Conservation (phyloP, 768 basidiomycete species). For the Rhizopogon vulgaris region DNA sequence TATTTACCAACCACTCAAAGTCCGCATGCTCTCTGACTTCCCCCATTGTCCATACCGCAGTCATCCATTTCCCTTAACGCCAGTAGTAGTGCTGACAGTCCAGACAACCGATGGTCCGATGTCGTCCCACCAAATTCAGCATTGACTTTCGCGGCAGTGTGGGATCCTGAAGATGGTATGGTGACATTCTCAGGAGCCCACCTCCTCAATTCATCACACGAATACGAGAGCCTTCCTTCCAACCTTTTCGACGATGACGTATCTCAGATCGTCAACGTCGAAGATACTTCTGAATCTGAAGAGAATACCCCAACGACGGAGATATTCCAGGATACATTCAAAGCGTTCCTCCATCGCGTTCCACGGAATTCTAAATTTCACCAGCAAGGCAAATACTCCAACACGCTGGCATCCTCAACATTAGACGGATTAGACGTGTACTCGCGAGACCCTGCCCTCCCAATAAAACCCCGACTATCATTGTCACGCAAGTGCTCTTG, state of each 20-base stretch:
- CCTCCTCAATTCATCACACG: slow-evolving; percentile 28
- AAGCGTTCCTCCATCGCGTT: slow-evolving; percentile 18
- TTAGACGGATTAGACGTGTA: slow-evolving; percentile 25
- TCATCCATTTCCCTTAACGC: slow-evolving; percentile 19
- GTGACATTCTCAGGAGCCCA: slow-evolving; percentile 50
- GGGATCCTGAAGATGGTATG: slow-evolving; percentile 52
- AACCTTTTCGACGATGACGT: slow-evolving; percentile 15
- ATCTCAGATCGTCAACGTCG: slow-evolving; percentile 8
- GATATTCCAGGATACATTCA: slow-evolving; percentile 24
- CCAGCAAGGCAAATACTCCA: slow-evolving; percentile 6
- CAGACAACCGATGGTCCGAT: slow-evolving; percentile 47
- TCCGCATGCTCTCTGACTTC: not conserved
- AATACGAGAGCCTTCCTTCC: slow-evolving; percentile 9
- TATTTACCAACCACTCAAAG: not conserved
- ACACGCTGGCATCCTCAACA: slow-evolving; percentile 25
- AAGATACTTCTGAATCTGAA: slow-evolving; percentile 9
- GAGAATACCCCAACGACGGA: slow-evolving; percentile 16
- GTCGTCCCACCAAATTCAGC: slow-evolving; percentile 50
- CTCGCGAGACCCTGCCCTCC: slow-evolving; percentile 16
- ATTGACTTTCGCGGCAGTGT: slow-evolving; percentile 54
- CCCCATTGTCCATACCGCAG: slow-evolving; percentile 3
- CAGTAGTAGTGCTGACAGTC: slow-evolving; percentile 5
- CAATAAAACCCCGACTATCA: slow-evolving; percentile 7
- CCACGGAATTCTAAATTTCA: slow-evolving; percentile 14
- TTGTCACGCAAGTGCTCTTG: slow-evolving; percentile 14